phyloP scores from a whole-genome alignment of 148 eudicot species.

The Camellia japonica region DNA sequence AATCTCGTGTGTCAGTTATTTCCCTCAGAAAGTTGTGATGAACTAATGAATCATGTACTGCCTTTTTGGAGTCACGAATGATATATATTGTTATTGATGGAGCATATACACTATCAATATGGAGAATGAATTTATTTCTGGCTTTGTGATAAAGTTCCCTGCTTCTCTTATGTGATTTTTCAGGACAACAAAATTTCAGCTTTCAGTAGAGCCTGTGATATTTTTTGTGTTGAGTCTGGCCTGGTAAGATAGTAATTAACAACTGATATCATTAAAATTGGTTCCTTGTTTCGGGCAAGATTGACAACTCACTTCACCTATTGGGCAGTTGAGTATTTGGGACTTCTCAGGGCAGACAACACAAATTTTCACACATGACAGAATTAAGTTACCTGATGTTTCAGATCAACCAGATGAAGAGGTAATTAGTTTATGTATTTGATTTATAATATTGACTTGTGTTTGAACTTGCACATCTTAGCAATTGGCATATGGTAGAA shows the following conservation, averaged over 20 bases:
- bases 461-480: slow-evolving; percentile 3
- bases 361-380: slow-evolving; percentile 35
- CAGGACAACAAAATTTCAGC: slow-evolving; percentile 55
- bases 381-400: slow-evolving; percentile 21
- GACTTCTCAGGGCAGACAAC: slow-evolving; percentile 77
- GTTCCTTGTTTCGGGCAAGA: neutral
- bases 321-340: slow-evolving; percentile 65
- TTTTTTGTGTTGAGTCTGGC: slow-evolving; percentile 47
- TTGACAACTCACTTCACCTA: slow-evolving; percentile 17
- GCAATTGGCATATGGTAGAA: neutral
- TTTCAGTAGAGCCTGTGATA: slow-evolving; percentile 51
- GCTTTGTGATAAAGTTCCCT: neutral
- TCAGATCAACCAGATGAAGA: slow-evolving; percentile 39
- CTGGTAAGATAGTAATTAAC: slow-evolving; percentile 43
- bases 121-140: neutral
- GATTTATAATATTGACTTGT: neutral
- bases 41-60: neutral
- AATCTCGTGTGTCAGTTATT: neutral
- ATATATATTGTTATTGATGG: neutral
- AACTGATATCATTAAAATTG: slow-evolving; percentile 1
- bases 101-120: neutral
- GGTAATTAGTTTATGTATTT: slow-evolving; percentile 32
- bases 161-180: slow-evolving; percentile 15
- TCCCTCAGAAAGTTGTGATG: neutral
- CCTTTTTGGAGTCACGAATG: neutral